phyloP scores from a whole-genome alignment of 2,329 filamentous ascomycete species.

The Fusarium coicis region DNA sequence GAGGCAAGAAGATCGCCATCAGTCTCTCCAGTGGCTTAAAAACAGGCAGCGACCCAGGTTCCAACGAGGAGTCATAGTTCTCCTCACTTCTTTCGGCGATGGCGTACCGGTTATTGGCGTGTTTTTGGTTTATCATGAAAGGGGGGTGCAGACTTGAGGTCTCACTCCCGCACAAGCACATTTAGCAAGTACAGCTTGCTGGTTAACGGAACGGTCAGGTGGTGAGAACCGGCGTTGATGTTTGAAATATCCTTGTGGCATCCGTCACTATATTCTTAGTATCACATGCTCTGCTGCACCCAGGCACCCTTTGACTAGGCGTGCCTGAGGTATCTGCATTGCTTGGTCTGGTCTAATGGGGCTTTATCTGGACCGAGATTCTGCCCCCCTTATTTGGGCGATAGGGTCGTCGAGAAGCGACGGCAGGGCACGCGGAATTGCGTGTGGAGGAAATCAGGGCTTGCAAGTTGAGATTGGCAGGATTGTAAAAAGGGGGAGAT shows the following conservation, averaged over 20 bases:
- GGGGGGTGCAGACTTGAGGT: slow-evolving; percentile 23
- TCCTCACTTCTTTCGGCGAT: slow-evolving; percentile 41
- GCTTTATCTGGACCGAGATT: slow-evolving; percentile 31
- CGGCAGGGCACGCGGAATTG: slow-evolving; percentile 16
- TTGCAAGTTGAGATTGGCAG: slow-evolving; percentile 40
- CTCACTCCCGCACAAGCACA: slow-evolving; percentile 29
- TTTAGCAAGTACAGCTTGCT: slow-evolving; percentile 36
- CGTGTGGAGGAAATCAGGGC: background rate
- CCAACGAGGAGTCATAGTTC: slow-evolving; percentile 53
- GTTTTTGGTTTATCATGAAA: slow-evolving; percentile 35
- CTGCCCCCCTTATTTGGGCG: slow-evolving; percentile 25
- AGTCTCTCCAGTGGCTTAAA: slow-evolving; percentile 62
- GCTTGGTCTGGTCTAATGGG: slow-evolving; percentile 39
- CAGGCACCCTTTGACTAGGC: slow-evolving; percentile 1
- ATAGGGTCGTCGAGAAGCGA: slow-evolving; percentile 40
- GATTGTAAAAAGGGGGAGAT: slow-evolving; percentile 17
- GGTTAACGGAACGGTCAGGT: slow-evolving; percentile 27
- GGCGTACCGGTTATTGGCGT: slow-evolving; percentile 40
- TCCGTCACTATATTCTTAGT: slow-evolving; percentile 30
- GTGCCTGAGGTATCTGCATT: background rate
- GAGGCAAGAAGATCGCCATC: slow-evolving; percentile 67
- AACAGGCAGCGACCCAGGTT: slow-evolving; percentile 51
- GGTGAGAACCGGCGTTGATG: slow-evolving; percentile 41
- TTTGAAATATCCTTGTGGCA: slow-evolving; percentile 34
- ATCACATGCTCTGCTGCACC: slow-evolving; percentile 12